Percentiles rank a stretch among this genome's conserved stretches.
These are phyloP conservation scores for Phytopythium litorale DNA, from an alignment of 352 stramenopile species.

Conservation along the genomic window DNA sequence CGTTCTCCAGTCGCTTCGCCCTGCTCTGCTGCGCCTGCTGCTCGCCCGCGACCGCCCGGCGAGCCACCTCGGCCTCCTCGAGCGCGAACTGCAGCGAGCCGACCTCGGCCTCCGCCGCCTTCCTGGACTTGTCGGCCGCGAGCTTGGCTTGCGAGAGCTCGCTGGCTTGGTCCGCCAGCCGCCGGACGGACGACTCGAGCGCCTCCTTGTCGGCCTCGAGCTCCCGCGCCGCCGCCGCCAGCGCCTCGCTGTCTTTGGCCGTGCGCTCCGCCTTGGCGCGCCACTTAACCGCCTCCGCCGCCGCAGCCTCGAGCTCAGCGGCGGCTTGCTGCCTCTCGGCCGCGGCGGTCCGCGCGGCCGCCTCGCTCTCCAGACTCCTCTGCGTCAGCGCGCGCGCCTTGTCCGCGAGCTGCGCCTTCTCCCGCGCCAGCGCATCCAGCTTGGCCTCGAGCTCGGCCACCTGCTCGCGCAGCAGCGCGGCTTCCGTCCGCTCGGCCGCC, in stretches of 20 bases:
- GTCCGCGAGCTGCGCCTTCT: constrained; percentile 31
- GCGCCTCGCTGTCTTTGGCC: constrained; percentile 26
- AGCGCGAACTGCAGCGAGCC: constrained; percentile 16
- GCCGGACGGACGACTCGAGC: constrained; percentile 15
- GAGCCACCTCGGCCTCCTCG: constrained; percentile 17
- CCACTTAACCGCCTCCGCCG: constrained; percentile 24
- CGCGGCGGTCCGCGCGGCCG: not conserved
- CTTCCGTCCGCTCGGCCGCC: constrained; percentile 5
- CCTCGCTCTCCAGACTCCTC: constrained; percentile 19
- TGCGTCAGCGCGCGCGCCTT: constrained; percentile 21
- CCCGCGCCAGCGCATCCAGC: constrained; percentile 15
- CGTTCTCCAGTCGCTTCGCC: constrained; percentile 28
- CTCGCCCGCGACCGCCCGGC: constrained; percentile 15
- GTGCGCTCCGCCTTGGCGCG: constrained; percentile 30
- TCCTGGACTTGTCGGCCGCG: constrained; percentile 21
- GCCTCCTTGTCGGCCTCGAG: constrained; percentile 29
- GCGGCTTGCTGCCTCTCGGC: constrained; percentile 17
- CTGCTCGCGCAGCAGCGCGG: constrained; percentile 16
- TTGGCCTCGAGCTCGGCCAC: constrained; percentile 22
- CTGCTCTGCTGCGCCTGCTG: constrained; percentile 26
- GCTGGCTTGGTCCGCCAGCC: constrained; percentile 24
- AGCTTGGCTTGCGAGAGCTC: constrained; percentile 13
- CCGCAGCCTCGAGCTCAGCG: constrained; percentile 14
- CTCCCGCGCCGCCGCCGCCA: constrained; percentile 13
- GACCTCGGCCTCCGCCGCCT: constrained; percentile 20